A percentile compares a stretch with the other conserved stretches of the same genome.
phyloP scores from a whole-genome alignment of 2,329 filamentous ascomycete genomes.

The Xylaria digitata region DNA sequence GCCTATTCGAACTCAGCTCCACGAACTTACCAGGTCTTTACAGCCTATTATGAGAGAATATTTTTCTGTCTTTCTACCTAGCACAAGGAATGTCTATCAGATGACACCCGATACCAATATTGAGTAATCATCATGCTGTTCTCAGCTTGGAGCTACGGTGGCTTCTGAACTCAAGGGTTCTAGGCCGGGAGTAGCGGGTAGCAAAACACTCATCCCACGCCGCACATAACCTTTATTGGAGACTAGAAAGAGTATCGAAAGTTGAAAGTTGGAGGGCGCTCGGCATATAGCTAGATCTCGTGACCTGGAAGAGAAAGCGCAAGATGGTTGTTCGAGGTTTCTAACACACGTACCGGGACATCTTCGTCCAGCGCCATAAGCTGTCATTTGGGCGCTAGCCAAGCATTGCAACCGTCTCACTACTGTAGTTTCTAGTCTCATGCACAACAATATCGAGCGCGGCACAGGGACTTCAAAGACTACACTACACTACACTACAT shows the following conservation, averaged over 20 bases:
- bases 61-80: background rate
- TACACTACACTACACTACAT: background rate
- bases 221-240: background rate
- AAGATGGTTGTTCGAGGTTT: slow-evolving; percentile 14
- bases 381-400: background rate
- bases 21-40: background rate
- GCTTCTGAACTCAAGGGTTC: background rate
- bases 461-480: slow-evolving; percentile 7
- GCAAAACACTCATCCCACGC: slow-evolving; percentile 16
- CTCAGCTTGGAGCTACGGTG: slow-evolving; percentile 13
- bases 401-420: background rate
- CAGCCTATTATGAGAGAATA: slow-evolving; percentile 1
- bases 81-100: slow-evolving; percentile 1
- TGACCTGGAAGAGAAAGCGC: slow-evolving; percentile 8
- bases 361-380: background rate
- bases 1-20: slow-evolving; percentile 13
- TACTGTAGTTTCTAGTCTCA: background rate
- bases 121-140: background rate
- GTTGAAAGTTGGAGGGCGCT: background rate
- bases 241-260: background rate
- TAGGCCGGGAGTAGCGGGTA: slow-evolving; percentile 7
- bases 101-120: slow-evolving; percentile 3
- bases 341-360: background rate
- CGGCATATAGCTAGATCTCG: slow-evolving; percentile 15
- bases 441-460: slow-evolving; percentile 1